Evolutionary conservation across 2,329 filamentous ascomycete genomes (phyloP), one percentile per base, ranked within the genome.

Genomic region (Fusarium sp.): DNA sequence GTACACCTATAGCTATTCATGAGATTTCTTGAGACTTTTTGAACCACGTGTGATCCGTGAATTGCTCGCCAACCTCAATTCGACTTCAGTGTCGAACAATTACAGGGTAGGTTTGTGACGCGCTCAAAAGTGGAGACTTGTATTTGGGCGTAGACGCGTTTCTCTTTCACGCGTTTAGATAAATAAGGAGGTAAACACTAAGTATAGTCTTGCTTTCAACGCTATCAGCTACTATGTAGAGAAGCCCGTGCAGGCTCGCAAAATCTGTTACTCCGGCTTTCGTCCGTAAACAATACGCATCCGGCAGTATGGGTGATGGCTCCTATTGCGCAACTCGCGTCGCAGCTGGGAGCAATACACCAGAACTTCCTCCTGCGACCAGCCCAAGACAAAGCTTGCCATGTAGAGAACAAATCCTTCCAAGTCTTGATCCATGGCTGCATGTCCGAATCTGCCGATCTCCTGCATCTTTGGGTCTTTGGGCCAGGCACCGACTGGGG

Each of bases 271-370:
- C 15, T 66, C 63, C 6, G 63, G 51, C 34, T 68, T 68, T 6
- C 22, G 44, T 5, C 65, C 65, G 11, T 68, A 68, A 0, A 68
- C 65, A 6, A 68, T 54, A 18, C 14, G 51, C 5, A 68, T 16
- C 7, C 65, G 58, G 16, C 63, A 68, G 34, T 68, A 68, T 4
- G 65, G 65, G 20, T 68, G 65, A 14, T 54, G 14, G 18, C 24
- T 63, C 3, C 18, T 11, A 0, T 49, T 50, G 0, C 63, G 66
- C 27, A 68, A 16, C 27, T 68, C 65, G 9, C 51, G 53, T 5
- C 65, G 46, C 12, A 68, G 58, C 10, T 68, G 65, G 7, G 65
- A 63, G n/a, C 65, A 68, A 38, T 68, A 68, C 16, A 68, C 47
- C 2, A 18, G 38, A 1, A 68, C 65, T 20, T 68, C 57, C 9